Evolutionary conservation across 257 asterid species (phyloP), one percentile per base, ranked within the genome.

Genomic region (Anisodus acutangulus): DNA sequence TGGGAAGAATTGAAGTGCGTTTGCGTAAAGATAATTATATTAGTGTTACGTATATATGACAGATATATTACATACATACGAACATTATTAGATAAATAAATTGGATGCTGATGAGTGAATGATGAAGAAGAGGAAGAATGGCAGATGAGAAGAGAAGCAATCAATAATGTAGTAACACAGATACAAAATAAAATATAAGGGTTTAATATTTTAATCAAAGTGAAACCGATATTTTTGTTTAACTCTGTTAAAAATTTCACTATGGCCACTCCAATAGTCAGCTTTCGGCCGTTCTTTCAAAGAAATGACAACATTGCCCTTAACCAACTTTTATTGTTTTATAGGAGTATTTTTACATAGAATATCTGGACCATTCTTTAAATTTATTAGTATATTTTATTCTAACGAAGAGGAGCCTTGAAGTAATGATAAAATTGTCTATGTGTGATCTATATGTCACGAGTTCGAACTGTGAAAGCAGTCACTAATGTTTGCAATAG

Each of bases 91-190:
- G 8, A 49, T 3, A 49, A 13, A 22, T 11, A 69, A 39, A 74
- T 74, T 22, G 81, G 81, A 74, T 26, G 81, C 62, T 74, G 62
- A 49, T 78, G 64, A 78, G 82, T 78, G 82, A 69, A 78, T 13
- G 82, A 78, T 78, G 63, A 74, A 2, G 37, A 70, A 2, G 79
- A 10, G 43, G 79, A 17, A 78, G 39, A 76, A 78, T 22, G 81
- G 64, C 26, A 8, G 81, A 78, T 78, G 81, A 78, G 26, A 26
- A 31, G 64, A 51, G 64, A 76, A 53, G 64, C 64, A 78, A 78
- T 78, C 47, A 78, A 54, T 51, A 69, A 69, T 78, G 39, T 53
- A 78, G 63, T 78, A 78, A 78, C 4, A 71, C 58, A 43, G 8
- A 67, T 0, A 45, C 8, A 9, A 71, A 68, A 67, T 19, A 0